Conservation (phyloP, 371 early-diverging fungal species). For the Mucor ambiguus region DNA sequence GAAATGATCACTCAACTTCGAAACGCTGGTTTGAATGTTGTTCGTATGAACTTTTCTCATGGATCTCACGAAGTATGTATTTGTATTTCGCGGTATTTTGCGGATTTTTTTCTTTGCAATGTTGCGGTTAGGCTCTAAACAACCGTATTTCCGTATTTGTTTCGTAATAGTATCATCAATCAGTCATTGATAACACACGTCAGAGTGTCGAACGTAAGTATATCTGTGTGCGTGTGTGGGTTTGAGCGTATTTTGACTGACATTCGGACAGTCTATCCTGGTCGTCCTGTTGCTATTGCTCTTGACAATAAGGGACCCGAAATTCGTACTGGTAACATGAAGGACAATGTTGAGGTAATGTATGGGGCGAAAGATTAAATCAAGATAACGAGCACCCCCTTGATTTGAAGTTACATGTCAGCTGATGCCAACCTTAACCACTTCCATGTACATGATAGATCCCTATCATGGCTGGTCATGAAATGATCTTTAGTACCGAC, state of each 20-base stretch:
- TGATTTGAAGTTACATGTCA: not conserved
- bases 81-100: not conserved
- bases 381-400: not conserved
- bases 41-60: conserved; percentile 95
- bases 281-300: conserved; percentile 83
- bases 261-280: conserved; percentile 50
- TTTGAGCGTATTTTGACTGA: not conserved
- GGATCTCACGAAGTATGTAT: conserved; percentile 83
- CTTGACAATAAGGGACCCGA: conserved; percentile 89
- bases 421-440: not conserved
- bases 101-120: not conserved
- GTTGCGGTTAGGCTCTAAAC: not conserved
- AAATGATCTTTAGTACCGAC: conserved; percentile 87
- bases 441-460: conserved; percentile 19
- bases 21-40: conserved; percentile 95
- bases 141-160: conserved; percentile 4
- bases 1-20: conserved; percentile 86
- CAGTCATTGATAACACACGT: conserved; percentile 81
- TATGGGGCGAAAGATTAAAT: conserved; percentile 3
- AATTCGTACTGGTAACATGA: conserved; percentile 83
- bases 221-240: not conserved
- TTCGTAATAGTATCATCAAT: conserved; percentile 71
- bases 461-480: conserved; percentile 72
- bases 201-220: conserved; percentile 52
- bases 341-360: conserved; percentile 56